Evolutionary conservation across 768 basidiomycete species (phyloP).

Genomic region (Clathrus columnatus): DNA sequence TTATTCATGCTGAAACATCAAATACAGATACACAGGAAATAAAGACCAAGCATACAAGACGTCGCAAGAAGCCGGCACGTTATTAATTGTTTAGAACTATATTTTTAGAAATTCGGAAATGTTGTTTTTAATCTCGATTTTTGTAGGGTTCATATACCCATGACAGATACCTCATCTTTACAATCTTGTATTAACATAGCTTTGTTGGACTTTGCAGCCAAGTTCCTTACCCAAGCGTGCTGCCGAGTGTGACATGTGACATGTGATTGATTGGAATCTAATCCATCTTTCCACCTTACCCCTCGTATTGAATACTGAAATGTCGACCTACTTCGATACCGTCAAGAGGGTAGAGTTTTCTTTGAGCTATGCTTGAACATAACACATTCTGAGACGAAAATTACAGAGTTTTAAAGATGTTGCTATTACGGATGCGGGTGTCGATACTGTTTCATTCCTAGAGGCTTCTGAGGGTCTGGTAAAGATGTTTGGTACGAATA

Average conservation of each 20-base stretch:
- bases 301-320: not conserved
- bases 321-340: conserved; percentile 6
- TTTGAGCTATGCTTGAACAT: not conserved
- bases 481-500: conserved; percentile 5
- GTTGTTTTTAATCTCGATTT: too few relatives aligned
- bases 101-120: too few relatives aligned
- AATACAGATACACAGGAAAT: not conserved
- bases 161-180: too few relatives aligned
- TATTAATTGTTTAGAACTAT: too few relatives aligned
- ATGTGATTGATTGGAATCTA: not conserved
- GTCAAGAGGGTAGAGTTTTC: not conserved
- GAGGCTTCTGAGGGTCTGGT: conserved; percentile 77
- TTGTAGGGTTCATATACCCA: too few relatives aligned
- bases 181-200: too few relatives aligned
- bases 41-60: not conserved
- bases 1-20: not conserved
- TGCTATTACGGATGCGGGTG: conserved; percentile 71
- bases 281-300: too few relatives aligned
- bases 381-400: not conserved
- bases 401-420: conserved; percentile 89
- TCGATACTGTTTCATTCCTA: conserved; percentile 82
- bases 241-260: not conserved
- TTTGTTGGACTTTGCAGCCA: too few relatives aligned
- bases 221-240: too few relatives aligned
- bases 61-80: not conserved